phyloP scores from a whole-genome alignment of 495 filamentous ascomycete species.

The Recurvomyces mirabilis region DNA sequence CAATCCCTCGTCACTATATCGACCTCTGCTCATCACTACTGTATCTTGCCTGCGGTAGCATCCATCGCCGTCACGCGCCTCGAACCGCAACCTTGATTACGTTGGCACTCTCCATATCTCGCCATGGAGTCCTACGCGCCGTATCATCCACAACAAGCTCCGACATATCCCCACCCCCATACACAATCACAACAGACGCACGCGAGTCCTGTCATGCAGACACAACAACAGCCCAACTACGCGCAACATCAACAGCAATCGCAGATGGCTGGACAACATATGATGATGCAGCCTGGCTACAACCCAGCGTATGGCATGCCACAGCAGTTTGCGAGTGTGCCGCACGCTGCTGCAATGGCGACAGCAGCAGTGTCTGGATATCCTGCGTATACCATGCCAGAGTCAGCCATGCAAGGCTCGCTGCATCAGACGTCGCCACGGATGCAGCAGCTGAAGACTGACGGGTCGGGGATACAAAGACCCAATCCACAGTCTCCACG shows the following conservation, averaged over 20 bases:
- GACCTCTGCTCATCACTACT: background rate
- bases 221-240: conserved; percentile 16
- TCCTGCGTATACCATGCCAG: conserved; percentile 38
- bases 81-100: conserved; percentile 5
- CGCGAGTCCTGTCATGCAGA: conserved; percentile 20
- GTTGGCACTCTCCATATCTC: background rate
- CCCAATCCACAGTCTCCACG: conserved; percentile 46
- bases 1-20: background rate
- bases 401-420: conserved; percentile 38
- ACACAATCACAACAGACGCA: conserved; percentile 17
- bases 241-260: conserved; percentile 17
- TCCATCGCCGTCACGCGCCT: background rate
- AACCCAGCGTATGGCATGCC: conserved; percentile 47
- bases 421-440: conserved; percentile 47
- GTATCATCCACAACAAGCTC: conserved; percentile 16
- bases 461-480: conserved; percentile 28
- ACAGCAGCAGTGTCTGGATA: conserved; percentile 58
- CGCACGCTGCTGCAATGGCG: conserved; percentile 58
- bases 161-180: conserved; percentile 18
- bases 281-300: conserved; percentile 40
- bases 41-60: background rate
- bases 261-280: conserved; percentile 30
- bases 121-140: conserved; percentile 17
- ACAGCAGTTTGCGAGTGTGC: conserved; percentile 43
- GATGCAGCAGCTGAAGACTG: conserved; percentile 48